Base-by-base conservation (phyloP, 371 early-diverging fungal species). In the Rhizopus stolonifer region DNA sequence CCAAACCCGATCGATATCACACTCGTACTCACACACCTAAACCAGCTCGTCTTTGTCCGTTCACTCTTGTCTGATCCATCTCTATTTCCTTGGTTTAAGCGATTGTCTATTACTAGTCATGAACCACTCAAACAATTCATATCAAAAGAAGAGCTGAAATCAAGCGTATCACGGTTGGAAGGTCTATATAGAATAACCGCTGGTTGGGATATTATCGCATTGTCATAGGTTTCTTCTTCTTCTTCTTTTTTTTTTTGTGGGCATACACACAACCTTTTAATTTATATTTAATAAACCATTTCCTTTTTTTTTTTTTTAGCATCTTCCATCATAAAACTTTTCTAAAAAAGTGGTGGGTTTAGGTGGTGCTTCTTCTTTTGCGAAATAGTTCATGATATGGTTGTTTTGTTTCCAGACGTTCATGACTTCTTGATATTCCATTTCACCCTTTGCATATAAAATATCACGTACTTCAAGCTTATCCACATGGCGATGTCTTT, bases 371-470 rank as follows among this genome's bases (percentile, higher is more conserved):
- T 90, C 89, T 50, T 89, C 87, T 53, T 87, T 83, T 60, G 71
- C 74, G 79, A 96, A 96, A 81, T 89, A 96, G 58, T 89, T 84
- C 83, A 93, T 85, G 47, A 96, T 82, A 50, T 95, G 96, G 52
- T 88, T 87, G 60, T 79, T 83, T 77, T 94, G 92, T 79, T 95
- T 98, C 98, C 98, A 98, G 44, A 87, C 80, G 60, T 96, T 94
- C 75, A 93, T 74, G 8, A 95, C 93, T 77, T 98, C 98, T 67
- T 94, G 91, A 54, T 82, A 87, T 64, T 96, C 96, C 65, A 82
- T 81, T 46, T 86, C 82, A 26, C 98, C 94, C 78, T 91, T 96
- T 67, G 89, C 83, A 48, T 91, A 67, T 56, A 96, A 77, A 50
- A 94, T 77, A 64, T 98, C 95, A 61, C 92, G 85, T 14, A 86